These are phyloP conservation scores for Aspergillus oerlinghausenensis DNA, from an alignment of 2,329 filamentous ascomycete species.

Conservation along the genomic window DNA sequence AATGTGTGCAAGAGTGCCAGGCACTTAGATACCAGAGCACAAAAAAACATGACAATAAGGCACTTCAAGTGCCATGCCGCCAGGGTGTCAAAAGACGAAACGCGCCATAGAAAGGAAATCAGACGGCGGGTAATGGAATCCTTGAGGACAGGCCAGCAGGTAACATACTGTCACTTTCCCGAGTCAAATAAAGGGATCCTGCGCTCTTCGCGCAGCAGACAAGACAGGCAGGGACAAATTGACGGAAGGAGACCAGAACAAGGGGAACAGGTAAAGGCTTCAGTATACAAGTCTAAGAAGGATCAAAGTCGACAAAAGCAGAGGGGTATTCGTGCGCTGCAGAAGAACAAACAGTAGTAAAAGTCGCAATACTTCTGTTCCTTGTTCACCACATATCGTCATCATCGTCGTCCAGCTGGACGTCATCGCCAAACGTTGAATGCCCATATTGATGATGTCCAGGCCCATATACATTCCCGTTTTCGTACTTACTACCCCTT, in stretches of 20 bases:
- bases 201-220: slow-evolving; percentile 1
- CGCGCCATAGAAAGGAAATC: slow-evolving; percentile 17
- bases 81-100: slow-evolving; percentile 3
- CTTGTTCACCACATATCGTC: slow-evolving; percentile 47
- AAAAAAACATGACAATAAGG: slow-evolving; percentile 11
- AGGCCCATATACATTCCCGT: slow-evolving; percentile 31
- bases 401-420: slow-evolving; percentile 40
- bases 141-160: slow-evolving; percentile 3
- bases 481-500: slow-evolving; percentile 35
- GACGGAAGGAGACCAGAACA: slow-evolving; percentile 3
- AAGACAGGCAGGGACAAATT: not conserved
- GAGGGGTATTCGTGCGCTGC: slow-evolving; percentile 29
- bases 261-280: slow-evolving; percentile 3
- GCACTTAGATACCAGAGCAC: slow-evolving; percentile 18
- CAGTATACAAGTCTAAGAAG: slow-evolving; percentile 28
- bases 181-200: slow-evolving; percentile 3
- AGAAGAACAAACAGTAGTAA: slow-evolving; percentile 24
- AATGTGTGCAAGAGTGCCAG: slow-evolving; percentile 12
- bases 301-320: slow-evolving; percentile 23
- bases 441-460: slow-evolving; percentile 38
- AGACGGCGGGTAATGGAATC: slow-evolving; percentile 7
- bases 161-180: slow-evolving; percentile 5
- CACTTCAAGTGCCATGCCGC: slow-evolving; percentile 11
- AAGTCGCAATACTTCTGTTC: slow-evolving; percentile 16
- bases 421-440: slow-evolving; percentile 38